Evolutionary conservation across 2,329 filamentous ascomycete species (phyloP).

Genomic region (Colletotrichum musicola): DNA sequence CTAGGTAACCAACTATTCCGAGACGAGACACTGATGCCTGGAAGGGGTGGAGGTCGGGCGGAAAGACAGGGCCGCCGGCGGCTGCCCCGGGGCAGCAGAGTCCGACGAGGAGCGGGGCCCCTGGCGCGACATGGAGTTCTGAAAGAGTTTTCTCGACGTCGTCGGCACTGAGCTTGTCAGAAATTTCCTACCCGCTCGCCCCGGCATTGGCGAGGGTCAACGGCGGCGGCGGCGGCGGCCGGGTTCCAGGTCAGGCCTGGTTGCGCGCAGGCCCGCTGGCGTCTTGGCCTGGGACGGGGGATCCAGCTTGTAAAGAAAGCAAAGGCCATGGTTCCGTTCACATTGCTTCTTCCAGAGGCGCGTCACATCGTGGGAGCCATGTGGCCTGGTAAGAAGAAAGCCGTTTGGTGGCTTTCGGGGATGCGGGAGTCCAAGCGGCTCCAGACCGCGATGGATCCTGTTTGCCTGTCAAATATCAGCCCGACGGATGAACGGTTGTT

Average conservation of each 20-base stretch:
- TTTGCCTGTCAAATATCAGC: conserved; percentile 24
- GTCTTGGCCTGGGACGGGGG: not conserved
- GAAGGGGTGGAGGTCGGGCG: not conserved
- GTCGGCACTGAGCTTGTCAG: not conserved
- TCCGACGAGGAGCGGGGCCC: not conserved
- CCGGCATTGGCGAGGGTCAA: not conserved
- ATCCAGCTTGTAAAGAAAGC: not conserved
- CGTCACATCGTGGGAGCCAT: conserved; percentile 20
- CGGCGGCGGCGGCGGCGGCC: not conserved
- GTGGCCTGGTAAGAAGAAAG: conserved; percentile 4
- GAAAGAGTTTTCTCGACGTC: conserved; percentile 19
- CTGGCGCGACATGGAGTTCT: not conserved
- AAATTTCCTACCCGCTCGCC: conserved; percentile 5
- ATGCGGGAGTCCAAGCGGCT: conserved; percentile 4
- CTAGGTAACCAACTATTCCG: not conserved
- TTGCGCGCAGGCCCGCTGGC: not conserved
- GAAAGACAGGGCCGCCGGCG: no score
- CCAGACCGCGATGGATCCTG: conserved; percentile 12
- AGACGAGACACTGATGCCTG: conserved; percentile 1
- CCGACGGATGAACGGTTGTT: conserved; percentile 11
- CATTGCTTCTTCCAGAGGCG: conserved; percentile 5
- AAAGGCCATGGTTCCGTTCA: not conserved
- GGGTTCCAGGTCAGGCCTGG: not conserved
- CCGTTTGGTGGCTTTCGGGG: not conserved
- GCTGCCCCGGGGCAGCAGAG: no score